Evolutionary conservation across 2,329 filamentous ascomycete genomes (phyloP).

Genomic region (Cercospora sp.): DNA sequence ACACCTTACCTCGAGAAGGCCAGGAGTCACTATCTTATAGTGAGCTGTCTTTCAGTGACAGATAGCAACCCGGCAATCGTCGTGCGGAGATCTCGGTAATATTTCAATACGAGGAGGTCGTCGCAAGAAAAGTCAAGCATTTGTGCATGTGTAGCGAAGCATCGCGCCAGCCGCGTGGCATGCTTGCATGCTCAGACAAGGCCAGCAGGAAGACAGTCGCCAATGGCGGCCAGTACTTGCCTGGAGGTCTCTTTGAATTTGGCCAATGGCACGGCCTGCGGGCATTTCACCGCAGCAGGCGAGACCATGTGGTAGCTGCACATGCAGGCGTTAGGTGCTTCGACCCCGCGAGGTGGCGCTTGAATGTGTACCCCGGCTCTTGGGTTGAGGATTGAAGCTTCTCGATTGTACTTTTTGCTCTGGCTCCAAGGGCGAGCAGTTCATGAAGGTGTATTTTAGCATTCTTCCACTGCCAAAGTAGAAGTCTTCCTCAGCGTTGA

Average conservation of each 20-base stretch:
- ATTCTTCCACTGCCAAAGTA: too few relatives aligned
- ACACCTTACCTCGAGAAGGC: not conserved
- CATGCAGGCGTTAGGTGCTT: not conserved
- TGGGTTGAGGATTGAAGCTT: not conserved
- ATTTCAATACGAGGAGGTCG: not conserved
- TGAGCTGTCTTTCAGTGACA: too few relatives aligned
- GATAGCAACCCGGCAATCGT: not conserved
- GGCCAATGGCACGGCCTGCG: not conserved
- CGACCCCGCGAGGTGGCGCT: not conserved
- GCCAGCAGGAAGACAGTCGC: not conserved
- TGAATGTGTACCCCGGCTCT: not conserved
- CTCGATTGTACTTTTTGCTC: not conserved
- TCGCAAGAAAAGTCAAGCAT: not conserved
- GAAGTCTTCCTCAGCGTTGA: too few relatives aligned
- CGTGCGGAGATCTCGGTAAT: not conserved
- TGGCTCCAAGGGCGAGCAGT: not conserved
- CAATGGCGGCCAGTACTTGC: not conserved
- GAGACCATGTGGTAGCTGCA: not conserved
- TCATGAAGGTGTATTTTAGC: too few relatives aligned
- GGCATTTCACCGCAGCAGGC: not conserved
- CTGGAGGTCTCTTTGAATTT: not conserved
- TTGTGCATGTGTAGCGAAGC: not conserved
- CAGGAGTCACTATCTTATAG: not conserved
- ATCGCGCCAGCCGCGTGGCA: slow-evolving; percentile 4
- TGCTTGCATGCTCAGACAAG: not conserved